Percentiles rank a stretch among this genome's conserved stretches.
Conservation (phyloP, 2,329 filamentous ascomycete genomes). For the Fusarium haematococcum region DNA sequence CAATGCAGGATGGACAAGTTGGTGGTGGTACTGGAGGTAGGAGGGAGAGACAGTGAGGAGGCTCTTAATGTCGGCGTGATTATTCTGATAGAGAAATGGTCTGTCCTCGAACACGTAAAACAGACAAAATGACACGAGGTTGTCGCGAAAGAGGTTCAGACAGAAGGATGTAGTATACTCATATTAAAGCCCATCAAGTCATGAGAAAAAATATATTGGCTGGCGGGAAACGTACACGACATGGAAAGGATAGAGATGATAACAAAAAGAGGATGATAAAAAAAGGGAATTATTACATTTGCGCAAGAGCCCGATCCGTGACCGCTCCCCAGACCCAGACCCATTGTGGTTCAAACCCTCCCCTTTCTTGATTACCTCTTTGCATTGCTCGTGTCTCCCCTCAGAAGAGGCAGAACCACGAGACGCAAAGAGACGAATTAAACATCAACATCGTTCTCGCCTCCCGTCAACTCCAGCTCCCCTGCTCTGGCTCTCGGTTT, state of each 20-base stretch:
- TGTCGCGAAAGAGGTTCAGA: neutral
- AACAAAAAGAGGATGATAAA: conserved; percentile 50
- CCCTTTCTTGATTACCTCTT: conserved; percentile 29
- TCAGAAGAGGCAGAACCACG: conserved; percentile 24
- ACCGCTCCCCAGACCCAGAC: conserved; percentile 42
- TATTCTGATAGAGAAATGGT: neutral
- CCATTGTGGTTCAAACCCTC: conserved; percentile 46
- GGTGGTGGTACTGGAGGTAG: neutral
- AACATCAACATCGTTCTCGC: conserved; percentile 33
- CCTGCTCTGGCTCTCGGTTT: conserved; percentile 36
- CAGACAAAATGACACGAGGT: neutral
- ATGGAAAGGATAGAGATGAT: conserved; percentile 38
- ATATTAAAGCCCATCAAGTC: conserved; percentile 11
- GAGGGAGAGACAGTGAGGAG: neutral
- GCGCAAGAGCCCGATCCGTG: conserved; percentile 52
- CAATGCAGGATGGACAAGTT: neutral
- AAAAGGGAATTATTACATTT: conserved; percentile 62
- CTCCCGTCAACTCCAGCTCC: conserved; percentile 31
- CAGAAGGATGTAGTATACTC: neutral
- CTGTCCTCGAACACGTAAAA: neutral
- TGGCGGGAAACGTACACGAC: conserved; percentile 41
- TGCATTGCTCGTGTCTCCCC: conserved; percentile 27
- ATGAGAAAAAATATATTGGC: conserved; percentile 39
- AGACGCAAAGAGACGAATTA: conserved; percentile 41
- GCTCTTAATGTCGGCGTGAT: neutral